phyloP scores from a whole-genome alignment of 1,139 yeast genomes.

The Debaryomycetaceae sp. region DNA sequence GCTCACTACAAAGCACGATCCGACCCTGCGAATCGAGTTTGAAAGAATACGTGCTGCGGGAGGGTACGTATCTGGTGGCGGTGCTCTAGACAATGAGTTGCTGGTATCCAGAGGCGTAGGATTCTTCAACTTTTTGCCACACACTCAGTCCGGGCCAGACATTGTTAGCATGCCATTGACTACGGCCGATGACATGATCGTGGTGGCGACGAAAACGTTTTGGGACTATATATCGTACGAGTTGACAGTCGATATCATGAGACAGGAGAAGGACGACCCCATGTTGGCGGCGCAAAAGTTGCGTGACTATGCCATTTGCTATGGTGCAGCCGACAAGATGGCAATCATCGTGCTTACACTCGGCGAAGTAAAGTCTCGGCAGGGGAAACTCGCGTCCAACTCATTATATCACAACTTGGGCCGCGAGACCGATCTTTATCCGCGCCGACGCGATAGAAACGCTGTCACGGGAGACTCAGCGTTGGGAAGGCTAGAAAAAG shows the following conservation, averaged over 20 bases:
- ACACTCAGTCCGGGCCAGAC: constrained; percentile 82
- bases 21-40: constrained; percentile 70
- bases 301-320: constrained; percentile 88
- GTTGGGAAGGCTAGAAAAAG: constrained; percentile 77
- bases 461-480: constrained; percentile 63
- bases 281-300: constrained; percentile 88
- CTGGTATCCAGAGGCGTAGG: constrained; percentile 90
- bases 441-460: constrained; percentile 43
- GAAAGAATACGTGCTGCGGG: constrained; percentile 86
- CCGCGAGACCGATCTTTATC: constrained; percentile 28
- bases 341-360: constrained; percentile 75
- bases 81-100: constrained; percentile 73
- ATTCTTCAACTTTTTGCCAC: constrained; percentile 76
- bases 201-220: constrained; percentile 73
- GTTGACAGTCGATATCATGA: constrained; percentile 80
- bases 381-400: constrained; percentile 18
- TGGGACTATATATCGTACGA: constrained; percentile 84
- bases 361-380: constrained; percentile 25
- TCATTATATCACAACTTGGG: constrained; percentile 32
- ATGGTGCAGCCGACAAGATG: constrained; percentile 78
- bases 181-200: constrained; percentile 70
- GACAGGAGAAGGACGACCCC: constrained; percentile 75
- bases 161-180: constrained; percentile 52
- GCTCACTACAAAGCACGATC: constrained; percentile 74
- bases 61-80: constrained; percentile 80